Percentiles rank a stretch among this genome's conserved stretches.
These are phyloP conservation scores for Lachancea waltii DNA, from an alignment of 805 yeast species.

Conservation along the genomic window DNA sequence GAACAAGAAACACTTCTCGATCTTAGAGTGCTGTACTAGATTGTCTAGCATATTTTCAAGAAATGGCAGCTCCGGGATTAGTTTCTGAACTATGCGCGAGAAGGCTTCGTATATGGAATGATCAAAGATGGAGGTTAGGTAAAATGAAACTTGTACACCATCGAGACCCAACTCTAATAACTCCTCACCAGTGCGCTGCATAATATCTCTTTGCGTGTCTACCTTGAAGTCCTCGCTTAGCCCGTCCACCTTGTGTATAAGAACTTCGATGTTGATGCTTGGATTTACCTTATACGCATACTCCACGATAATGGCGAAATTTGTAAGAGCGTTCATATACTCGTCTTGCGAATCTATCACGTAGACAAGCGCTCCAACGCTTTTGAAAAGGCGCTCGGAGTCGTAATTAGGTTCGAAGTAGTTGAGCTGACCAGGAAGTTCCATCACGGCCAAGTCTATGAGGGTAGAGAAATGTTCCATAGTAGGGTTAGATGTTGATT, in stretches of 20 bases:
- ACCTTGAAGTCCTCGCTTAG: constrained; percentile 86
- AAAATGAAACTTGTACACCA: constrained; percentile 85
- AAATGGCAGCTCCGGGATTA: constrained; percentile 81
- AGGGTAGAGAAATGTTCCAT: constrained; percentile 77
- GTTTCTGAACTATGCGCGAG: constrained; percentile 84
- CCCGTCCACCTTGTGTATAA: constrained; percentile 95
- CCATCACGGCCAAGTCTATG: constrained; percentile 84
- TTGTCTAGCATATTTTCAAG: constrained; percentile 85
- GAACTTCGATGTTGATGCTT: constrained; percentile 77
- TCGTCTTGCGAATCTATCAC: constrained; percentile 96
- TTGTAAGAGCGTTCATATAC: constrained; percentile 83
- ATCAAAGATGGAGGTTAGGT: constrained; percentile 89
- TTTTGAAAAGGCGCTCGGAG: constrained; percentile 65
- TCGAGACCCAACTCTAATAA: constrained; percentile 82
- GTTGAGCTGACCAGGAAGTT: constrained; percentile 89
- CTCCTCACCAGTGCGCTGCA: constrained; percentile 94
- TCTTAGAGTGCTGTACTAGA: constrained; percentile 78
- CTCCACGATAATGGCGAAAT: constrained; percentile 79
- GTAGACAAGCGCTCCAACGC: constrained; percentile 86
- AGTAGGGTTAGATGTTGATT: constrained; percentile 84
- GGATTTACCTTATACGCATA: constrained; percentile 84
- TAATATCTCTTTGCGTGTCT: constrained; percentile 93
- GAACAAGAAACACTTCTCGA: constrained; percentile 88
- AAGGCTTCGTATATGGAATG: constrained; percentile 95
- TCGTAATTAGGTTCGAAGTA: constrained; percentile 82